These are phyloP conservation scores for Populus tomentosa DNA, from an alignment of 441 rosid genomes.

Conservation along the genomic window DNA sequence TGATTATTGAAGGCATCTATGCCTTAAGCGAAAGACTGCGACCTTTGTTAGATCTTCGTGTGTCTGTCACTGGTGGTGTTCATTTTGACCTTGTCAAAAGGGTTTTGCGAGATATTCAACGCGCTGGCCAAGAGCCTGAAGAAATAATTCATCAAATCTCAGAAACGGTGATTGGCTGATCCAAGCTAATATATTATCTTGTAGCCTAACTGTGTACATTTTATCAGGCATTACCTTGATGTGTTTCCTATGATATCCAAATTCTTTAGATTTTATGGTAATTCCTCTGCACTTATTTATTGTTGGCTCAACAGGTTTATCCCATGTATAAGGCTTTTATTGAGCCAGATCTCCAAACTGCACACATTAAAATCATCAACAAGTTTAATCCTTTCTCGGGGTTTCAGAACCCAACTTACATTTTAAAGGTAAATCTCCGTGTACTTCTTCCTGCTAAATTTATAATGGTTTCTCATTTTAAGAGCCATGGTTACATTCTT, in stretches of 20 bases:
- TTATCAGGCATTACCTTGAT: not conserved
- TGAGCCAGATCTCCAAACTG: constrained; percentile 95
- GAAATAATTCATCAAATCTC: constrained; percentile 97
- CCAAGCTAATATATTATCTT: constrained; percentile 20
- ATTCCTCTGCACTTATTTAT: constrained; percentile 5
- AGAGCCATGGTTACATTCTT: constrained; percentile 2
- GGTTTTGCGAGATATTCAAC: constrained; percentile 94
- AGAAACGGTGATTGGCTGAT: constrained; percentile 63
- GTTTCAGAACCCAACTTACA: constrained; percentile 92
- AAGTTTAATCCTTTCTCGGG: constrained; percentile 96
- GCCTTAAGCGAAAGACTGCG: constrained; percentile 87
- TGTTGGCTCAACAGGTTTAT: constrained; percentile 52
- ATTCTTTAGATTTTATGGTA: not conserved
- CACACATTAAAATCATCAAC: constrained; percentile 88
- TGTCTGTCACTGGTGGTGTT: constrained; percentile 97
- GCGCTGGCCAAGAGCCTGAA: constrained; percentile 97
- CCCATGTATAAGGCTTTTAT: constrained; percentile 99
- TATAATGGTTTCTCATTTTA: constrained; percentile 8
- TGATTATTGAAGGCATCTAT: constrained; percentile 91
- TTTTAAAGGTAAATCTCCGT: constrained; percentile 56
- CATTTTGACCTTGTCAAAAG: constrained; percentile 97
- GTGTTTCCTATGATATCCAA: not conserved
- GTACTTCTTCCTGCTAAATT: not conserved
- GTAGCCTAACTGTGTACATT: constrained; percentile 11
- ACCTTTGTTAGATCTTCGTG: constrained; percentile 93